These are phyloP conservation scores for Chaetomium globosum DNA, from an alignment of 2,329 filamentous ascomycete species.

Conservation along the genomic window DNA sequence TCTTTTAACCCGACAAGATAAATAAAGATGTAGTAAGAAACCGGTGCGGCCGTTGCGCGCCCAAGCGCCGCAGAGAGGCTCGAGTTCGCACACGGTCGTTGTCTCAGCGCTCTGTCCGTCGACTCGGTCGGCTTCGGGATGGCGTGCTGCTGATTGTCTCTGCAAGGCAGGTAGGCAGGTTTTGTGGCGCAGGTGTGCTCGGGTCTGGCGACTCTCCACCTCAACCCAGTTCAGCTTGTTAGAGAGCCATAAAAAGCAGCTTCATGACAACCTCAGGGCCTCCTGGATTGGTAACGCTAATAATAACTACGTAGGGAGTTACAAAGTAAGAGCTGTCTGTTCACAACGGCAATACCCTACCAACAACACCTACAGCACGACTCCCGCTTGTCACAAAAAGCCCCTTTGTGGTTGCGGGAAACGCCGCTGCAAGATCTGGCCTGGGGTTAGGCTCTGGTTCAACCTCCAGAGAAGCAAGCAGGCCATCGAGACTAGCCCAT, in stretches of 20 bases:
- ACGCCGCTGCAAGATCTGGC: not conserved
- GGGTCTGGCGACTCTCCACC: not conserved
- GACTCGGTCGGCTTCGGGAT: constrained; percentile 11
- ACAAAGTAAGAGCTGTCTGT: not conserved
- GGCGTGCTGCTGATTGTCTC: constrained; percentile 17
- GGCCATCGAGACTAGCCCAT: not conserved
- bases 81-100: not conserved
- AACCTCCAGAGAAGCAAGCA: not conserved
- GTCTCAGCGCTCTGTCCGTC: constrained; percentile 12
- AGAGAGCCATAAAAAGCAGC: not conserved
- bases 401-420: not conserved
- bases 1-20: not conserved
- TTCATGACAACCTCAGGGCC: not conserved
- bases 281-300: not conserved
- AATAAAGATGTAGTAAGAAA: not conserved
- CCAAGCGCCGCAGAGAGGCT: not conserved
- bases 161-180: not conserved
- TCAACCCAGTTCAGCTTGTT: not conserved
- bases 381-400: no score
- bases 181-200: not conserved
- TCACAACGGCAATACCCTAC: not conserved
- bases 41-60: not conserved
- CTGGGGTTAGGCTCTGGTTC: not conserved
- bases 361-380: not conserved
- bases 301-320: not conserved